phyloP scores from a whole-genome alignment of 2,329 filamentous ascomycete species.

The Hypoxylon sp. region DNA sequence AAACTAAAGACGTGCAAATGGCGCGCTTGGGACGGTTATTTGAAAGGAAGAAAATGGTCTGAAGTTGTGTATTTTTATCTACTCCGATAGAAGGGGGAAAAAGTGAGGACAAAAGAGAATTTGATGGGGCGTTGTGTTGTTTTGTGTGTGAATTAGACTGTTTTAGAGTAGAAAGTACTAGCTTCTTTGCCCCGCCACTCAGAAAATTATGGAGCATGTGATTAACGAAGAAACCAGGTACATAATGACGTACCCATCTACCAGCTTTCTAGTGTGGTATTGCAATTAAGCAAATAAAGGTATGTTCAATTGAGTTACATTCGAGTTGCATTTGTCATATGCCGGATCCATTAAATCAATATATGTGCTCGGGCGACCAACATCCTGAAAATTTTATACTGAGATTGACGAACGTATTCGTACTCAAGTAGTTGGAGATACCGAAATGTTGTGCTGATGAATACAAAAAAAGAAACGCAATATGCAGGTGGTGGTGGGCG shows the following conservation, averaged over 20 bases:
- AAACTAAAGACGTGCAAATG: slow-evolving; percentile 2
- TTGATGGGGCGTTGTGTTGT: slow-evolving; percentile 12
- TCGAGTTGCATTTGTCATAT: slow-evolving; percentile 33
- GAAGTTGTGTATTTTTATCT: slow-evolving; percentile 14
- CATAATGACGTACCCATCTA: slow-evolving; percentile 16
- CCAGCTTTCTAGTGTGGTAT: slow-evolving; percentile 7
- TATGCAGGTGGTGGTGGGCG: slow-evolving; percentile 15
- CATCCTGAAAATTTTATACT: slow-evolving; percentile 16
- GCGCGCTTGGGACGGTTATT: slow-evolving; percentile 7
- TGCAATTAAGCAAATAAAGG: slow-evolving; percentile 23
- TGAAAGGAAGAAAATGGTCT: slow-evolving; percentile 12
- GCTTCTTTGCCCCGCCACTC: slow-evolving; percentile 36
- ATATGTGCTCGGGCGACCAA: slow-evolving; percentile 19
- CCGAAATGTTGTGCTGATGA: slow-evolving; percentile 1
- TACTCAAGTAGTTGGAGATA: slow-evolving; percentile 24
- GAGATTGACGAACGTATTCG: slow-evolving; percentile 12
- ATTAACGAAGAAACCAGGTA: slow-evolving; percentile 12
- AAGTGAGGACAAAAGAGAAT: slow-evolving; percentile 15
- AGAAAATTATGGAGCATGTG: slow-evolving; percentile 48
- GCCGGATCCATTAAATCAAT: slow-evolving; percentile 32
- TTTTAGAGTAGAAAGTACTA: slow-evolving; percentile 26
- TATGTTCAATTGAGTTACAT: slow-evolving; percentile 34
- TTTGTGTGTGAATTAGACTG: slow-evolving; percentile 21
- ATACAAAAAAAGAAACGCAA: slow-evolving; percentile 35
- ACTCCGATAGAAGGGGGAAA: slow-evolving; percentile 2